Evolutionary conservation across 345 rosid genomes (phyloP).

Genomic region (Citrus medica): DNA sequence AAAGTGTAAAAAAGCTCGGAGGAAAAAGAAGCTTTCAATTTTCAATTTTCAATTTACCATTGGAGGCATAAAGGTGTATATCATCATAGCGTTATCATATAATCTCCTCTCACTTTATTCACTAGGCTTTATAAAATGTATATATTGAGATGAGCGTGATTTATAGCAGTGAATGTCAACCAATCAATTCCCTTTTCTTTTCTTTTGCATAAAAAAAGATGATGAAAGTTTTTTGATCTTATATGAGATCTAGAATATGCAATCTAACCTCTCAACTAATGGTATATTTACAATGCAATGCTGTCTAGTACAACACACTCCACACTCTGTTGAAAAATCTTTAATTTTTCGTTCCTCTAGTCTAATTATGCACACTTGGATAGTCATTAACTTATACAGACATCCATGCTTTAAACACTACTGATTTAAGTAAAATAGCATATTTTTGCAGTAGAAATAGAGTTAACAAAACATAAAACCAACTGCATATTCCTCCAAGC

Average conservation of each 20-base stretch:
- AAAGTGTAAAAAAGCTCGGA: background rate
- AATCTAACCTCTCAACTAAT: background rate
- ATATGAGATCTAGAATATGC: background rate
- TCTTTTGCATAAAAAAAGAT: background rate
- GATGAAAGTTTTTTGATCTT: background rate
- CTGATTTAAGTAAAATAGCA: no score
- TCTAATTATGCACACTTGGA: no score
- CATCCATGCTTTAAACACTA: no score
- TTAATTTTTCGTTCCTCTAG: background rate
- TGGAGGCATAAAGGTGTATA: background rate
- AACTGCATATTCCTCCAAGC: no score
- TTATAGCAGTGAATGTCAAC: background rate
- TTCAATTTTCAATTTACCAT: background rate
- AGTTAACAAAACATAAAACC: no score
- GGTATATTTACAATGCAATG: background rate
- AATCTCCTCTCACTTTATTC: background rate
- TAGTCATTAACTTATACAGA: no score
- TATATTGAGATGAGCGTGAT: background rate
- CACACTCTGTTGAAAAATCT: no score
- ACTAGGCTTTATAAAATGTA: no score
- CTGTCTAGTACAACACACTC: background rate
- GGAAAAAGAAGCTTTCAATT: slow-evolving; percentile 4
- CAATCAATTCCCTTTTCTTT: background rate
- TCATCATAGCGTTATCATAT: background rate
- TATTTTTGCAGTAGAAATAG: no score